Percentiles rank a stretch among this genome's conserved stretches.
Conservation (phyloP, 805 yeast genomes). For the Candida bentonensis region DNA sequence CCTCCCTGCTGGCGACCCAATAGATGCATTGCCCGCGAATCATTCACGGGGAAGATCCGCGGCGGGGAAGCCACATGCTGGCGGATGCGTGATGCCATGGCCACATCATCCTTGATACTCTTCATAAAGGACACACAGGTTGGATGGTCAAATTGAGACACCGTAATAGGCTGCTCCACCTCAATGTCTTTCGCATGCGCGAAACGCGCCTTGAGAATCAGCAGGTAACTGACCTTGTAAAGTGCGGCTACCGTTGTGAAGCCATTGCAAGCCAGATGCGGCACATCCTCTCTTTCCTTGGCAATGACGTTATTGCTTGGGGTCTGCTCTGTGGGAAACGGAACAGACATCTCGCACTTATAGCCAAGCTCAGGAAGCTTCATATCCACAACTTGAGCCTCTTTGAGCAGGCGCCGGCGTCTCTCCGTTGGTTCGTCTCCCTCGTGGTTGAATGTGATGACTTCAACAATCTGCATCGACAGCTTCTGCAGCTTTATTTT, state of each 20-base stretch:
- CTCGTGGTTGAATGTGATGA: conserved; percentile 17
- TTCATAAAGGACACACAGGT: conserved; percentile 22
- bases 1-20: background rate
- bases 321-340: conserved; percentile 16
- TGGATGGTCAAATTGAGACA: conserved; percentile 24
- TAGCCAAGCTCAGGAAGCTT: conserved; percentile 15
- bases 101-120: conserved; percentile 19
- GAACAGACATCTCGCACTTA: conserved; percentile 15
- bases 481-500: conserved; percentile 24
- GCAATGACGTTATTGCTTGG: conserved; percentile 16
- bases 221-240: conserved; percentile 20
- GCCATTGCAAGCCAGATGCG: conserved; percentile 19
- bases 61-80: background rate
- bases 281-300: conserved; percentile 23
- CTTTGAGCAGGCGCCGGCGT: conserved; percentile 18
- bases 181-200: conserved; percentile 25
- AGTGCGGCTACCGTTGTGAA: conserved; percentile 23
- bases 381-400: conserved; percentile 14
- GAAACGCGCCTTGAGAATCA: conserved; percentile 22
- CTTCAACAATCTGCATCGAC: conserved; percentile 23
- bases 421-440: conserved; percentile 20
- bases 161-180: conserved; percentile 19
- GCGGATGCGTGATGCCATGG: background rate
- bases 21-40: background rate
- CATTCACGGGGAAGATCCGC: background rate